Evolutionary conservation across 139 green algal species (phyloP).

Genomic region (Micractinium conductrix): DNA sequence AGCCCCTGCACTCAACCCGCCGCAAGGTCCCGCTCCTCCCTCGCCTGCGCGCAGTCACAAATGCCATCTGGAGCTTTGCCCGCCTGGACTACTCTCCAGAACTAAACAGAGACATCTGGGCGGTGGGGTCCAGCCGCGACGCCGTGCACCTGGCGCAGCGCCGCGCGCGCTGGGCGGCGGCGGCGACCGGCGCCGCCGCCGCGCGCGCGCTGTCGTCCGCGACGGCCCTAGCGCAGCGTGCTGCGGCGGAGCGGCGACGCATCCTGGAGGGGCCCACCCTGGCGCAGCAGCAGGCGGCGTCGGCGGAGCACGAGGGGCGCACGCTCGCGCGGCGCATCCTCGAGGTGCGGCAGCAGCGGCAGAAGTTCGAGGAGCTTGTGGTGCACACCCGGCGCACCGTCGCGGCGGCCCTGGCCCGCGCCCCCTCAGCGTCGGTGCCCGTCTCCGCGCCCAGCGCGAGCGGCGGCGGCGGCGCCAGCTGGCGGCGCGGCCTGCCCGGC

Average conservation of each 20-base stretch:
- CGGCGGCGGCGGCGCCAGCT: too few species aligned
- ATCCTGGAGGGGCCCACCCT: not conserved
- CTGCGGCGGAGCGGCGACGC: not conserved
- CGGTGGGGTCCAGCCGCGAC: too few species aligned
- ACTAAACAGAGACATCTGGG: not conserved
- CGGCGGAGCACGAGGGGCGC: not conserved
- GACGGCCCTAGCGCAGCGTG: not conserved
- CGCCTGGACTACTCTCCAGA: conserved; percentile 9
- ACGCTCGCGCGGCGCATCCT: not conserved
- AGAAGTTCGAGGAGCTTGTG: not conserved
- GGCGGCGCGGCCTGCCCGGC: too few species aligned
- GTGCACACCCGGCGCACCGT: not conserved
- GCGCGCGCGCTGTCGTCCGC: not conserved
- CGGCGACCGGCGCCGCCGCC: not conserved
- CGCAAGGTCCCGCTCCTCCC: not conserved
- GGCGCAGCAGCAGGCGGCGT: not conserved
- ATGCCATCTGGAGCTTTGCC: not conserved
- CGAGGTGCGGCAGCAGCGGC: not conserved
- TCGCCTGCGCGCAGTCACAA: not conserved
- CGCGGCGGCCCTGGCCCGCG: not conserved
- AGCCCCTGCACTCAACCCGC: not conserved
- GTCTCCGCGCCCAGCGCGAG: too few species aligned
- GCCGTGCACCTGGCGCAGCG: too few species aligned
- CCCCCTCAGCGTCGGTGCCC: too few species aligned
- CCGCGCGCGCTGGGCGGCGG: too few species aligned